Base-by-base conservation (phyloP, 2,329 filamentous ascomycete species). In the Calonectria henricotiae region DNA sequence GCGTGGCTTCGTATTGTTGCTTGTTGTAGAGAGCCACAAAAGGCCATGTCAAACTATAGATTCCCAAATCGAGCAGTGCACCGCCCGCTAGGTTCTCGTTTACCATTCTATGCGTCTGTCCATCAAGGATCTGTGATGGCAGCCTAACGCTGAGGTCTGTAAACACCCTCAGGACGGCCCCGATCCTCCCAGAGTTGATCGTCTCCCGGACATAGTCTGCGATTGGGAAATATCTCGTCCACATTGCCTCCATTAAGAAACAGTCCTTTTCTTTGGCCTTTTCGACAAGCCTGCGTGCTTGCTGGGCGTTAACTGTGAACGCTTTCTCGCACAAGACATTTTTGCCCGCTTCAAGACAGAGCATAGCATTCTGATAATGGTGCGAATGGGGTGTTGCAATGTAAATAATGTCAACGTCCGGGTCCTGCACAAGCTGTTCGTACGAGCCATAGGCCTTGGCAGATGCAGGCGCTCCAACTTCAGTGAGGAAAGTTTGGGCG, bases 271-370 rank as follows among this genome's bases (percentile, higher is more conserved):
- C 86, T 79, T 85, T 89, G 4, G 94, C 94, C 69, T 89, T 91
- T 70, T 91, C 89, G 60, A 91, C 89, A 39, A 97, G 87, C 78
- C 90, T 90, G 80, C 89, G 89, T 17, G 92, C 86, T 82, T 97
- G 94, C 15, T 89, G 86, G 4, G 93, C 94, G 73, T 92, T 97
- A 71, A 95, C 93, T 0, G 94, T 97, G 77, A 97, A 92, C 0
- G 94, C 90, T 86, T 97, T 97, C 83, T 97, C 94, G 83, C 94
- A 97, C 32, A 97, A 88, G 32, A 97, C 94, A 77, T 95, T 88
- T 86, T 97, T 97, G 77, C 93, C 93, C 3, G 92, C 93, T 74
- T 93, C 89, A 51, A 97, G 86, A 51, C 91, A 92, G 12, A 97
- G 89, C 89, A 94, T 93, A 72, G 90, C 89, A 83, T 97, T 95